Conservation (phyloP, 768 basidiomycete genomes). For the Amanita exitialis region DNA sequence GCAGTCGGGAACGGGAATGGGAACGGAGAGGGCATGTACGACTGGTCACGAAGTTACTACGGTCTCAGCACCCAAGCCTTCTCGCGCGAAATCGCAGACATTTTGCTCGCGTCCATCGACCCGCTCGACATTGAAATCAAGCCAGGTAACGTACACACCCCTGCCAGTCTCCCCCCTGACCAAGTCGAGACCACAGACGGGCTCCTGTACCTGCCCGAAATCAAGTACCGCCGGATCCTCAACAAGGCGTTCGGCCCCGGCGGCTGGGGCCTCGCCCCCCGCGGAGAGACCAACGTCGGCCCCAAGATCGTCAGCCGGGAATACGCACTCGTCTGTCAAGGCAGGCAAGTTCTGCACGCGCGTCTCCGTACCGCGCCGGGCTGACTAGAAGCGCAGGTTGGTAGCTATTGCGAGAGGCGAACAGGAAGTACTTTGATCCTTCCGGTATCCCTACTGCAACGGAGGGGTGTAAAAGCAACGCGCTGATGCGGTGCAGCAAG, state of each 20-base stretch:
- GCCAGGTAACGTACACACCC: slow-evolving; percentile 55
- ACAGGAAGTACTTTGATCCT: slow-evolving; percentile 93
- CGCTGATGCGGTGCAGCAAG: slow-evolving; percentile 95
- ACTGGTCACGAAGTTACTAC: slow-evolving; percentile 86
- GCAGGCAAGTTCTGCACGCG: slow-evolving; percentile 77
- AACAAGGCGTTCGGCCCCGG: slow-evolving; percentile 96
- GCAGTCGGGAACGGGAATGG: not conserved
- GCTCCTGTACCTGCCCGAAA: slow-evolving; percentile 90
- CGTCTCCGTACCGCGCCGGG: no score
- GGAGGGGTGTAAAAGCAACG: slow-evolving; percentile 94
- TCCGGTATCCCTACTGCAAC: slow-evolving; percentile 87
- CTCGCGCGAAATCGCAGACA: slow-evolving; percentile 58
- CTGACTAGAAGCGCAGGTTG: slow-evolving; percentile 35
- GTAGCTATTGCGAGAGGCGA: slow-evolving; percentile 90
- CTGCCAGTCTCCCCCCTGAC: not conserved
- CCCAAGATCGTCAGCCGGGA: slow-evolving; percentile 86
- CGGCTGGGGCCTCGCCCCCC: slow-evolving; percentile 92
- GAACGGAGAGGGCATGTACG: slow-evolving; percentile 29
- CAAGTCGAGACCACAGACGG: slow-evolving; percentile 50
- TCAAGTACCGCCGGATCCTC: slow-evolving; percentile 86
- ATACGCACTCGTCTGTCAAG: slow-evolving; percentile 90
- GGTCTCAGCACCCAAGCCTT: slow-evolving; percentile 77
- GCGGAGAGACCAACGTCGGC: slow-evolving; percentile 85
- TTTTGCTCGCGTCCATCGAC: slow-evolving; percentile 67
- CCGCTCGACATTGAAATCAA: slow-evolving; percentile 85